Evolutionary conservation across 768 basidiomycete species (phyloP).

Genomic region (Hypholoma sublateritium): DNA sequence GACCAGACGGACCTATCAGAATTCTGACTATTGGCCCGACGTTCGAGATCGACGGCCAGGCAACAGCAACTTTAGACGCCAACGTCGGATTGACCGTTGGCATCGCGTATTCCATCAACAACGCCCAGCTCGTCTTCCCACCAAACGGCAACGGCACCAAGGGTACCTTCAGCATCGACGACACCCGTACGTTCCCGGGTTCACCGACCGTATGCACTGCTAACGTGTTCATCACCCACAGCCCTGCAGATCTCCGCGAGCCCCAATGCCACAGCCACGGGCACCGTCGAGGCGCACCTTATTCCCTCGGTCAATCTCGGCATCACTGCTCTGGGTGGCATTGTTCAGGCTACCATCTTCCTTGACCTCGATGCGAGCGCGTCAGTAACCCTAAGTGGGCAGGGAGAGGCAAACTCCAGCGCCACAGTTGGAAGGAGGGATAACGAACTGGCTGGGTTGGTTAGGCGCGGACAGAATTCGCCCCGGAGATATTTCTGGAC

Average conservation of each 20-base stretch:
- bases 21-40: slow-evolving; percentile 48
- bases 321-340: slow-evolving; percentile 37
- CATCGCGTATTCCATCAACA: slow-evolving; percentile 40
- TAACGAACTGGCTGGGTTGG: not conserved
- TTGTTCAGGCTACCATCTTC: slow-evolving; percentile 38
- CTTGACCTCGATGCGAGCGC: slow-evolving; percentile 41
- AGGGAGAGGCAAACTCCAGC: not conserved
- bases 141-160: slow-evolving; percentile 22
- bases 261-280: slow-evolving; percentile 39
- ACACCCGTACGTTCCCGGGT: slow-evolving; percentile 50
- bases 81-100: slow-evolving; percentile 40
- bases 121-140: slow-evolving; percentile 46
- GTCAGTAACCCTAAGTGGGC: slow-evolving; percentile 6
- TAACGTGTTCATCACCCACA: slow-evolving; percentile 9
- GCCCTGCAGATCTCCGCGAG: slow-evolving; percentile 41
- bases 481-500: not conserved
- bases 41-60: slow-evolving; percentile 41
- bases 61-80: slow-evolving; percentile 33
- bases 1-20: slow-evolving; percentile 20
- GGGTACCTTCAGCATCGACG: slow-evolving; percentile 32
- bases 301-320: slow-evolving; percentile 49
- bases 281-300: slow-evolving; percentile 44
- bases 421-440: not conserved
- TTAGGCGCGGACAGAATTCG: not conserved
- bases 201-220: no score